phyloP scores from a whole-genome alignment of 768 basidiomycete species.

The Tylopilus sp. region DNA sequence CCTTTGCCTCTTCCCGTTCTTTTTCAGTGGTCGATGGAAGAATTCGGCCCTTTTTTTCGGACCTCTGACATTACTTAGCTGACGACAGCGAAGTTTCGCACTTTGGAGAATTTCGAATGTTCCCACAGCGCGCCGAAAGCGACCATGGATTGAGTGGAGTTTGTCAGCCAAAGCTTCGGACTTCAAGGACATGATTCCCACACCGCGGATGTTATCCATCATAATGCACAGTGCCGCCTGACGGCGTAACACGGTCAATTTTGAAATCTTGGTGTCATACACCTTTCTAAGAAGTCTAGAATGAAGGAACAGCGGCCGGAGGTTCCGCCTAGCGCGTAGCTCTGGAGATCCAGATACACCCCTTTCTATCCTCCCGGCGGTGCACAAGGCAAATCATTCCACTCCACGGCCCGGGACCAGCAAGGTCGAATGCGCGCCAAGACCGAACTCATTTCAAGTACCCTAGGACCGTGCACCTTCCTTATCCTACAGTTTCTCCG shows the following conservation, averaged over 20 bases:
- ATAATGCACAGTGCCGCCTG: too few species aligned
- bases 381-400: conserved; percentile 3
- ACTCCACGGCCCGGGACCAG: neutral
- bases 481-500: neutral
- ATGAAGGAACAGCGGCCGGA: neutral
- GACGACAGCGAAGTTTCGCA: neutral
- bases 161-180: neutral
- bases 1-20: neutral
- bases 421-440: neutral
- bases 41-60: neutral
- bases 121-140: neutral
- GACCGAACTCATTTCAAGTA: neutral
- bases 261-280: neutral
- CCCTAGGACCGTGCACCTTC: neutral
- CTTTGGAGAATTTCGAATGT: neutral
- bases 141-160: neutral
- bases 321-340: neutral
- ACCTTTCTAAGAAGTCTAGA: neutral
- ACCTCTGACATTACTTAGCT: neutral
- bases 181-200: neutral
- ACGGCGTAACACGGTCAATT: neutral
- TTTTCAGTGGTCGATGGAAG: neutral
- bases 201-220: neutral
- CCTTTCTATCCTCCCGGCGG: neutral
- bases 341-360: neutral